phyloP scores from a whole-genome alignment of 306 rosid genomes.

The Morella rubra region DNA sequence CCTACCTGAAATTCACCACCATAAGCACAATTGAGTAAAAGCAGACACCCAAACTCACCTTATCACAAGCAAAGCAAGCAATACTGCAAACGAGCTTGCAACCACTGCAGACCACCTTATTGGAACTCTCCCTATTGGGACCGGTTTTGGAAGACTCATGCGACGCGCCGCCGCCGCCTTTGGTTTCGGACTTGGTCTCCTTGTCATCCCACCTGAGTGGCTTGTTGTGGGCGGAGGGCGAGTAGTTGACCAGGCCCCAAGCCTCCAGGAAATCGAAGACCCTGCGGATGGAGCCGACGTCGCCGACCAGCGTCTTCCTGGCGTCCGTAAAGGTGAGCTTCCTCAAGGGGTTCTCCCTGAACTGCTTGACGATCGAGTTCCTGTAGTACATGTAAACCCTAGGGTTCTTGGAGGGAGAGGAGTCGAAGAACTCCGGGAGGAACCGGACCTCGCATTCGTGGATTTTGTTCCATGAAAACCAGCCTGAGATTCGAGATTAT shows the following conservation, averaged over 20 bases:
- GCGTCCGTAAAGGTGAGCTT: conserved; percentile 84
- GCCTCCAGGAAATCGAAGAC: conserved; percentile 85
- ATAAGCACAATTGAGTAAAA: neutral
- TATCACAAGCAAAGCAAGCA: conserved; percentile 92
- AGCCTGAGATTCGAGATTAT: conserved; percentile 31
- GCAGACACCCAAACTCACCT: conserved; percentile 41
- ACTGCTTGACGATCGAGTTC: conserved; percentile 62
- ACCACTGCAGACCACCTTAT: conserved; percentile 74
- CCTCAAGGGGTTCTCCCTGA: conserved; percentile 60
- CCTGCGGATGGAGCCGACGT: conserved; percentile 80
- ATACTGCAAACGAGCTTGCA: conserved; percentile 78
- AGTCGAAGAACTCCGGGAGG: conserved; percentile 76
- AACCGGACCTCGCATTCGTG: conserved; percentile 73
- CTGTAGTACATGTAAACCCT: conserved; percentile 77
- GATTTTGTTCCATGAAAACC: conserved; percentile 72
- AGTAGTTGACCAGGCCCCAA: conserved; percentile 85
- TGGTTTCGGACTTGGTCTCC: conserved; percentile 49
- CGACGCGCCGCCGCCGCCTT: neutral
- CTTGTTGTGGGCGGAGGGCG: conserved; percentile 52
- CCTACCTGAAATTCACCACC: neutral
- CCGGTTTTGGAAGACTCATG: neutral
- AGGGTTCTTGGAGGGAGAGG: conserved; percentile 64
- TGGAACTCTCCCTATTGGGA: conserved; percentile 40
- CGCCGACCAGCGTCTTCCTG: conserved; percentile 80
- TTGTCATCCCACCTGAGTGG: conserved; percentile 89